phyloP scores from a whole-genome alignment of 305 asterid genomes.

The Fraxinus paxiana region DNA sequence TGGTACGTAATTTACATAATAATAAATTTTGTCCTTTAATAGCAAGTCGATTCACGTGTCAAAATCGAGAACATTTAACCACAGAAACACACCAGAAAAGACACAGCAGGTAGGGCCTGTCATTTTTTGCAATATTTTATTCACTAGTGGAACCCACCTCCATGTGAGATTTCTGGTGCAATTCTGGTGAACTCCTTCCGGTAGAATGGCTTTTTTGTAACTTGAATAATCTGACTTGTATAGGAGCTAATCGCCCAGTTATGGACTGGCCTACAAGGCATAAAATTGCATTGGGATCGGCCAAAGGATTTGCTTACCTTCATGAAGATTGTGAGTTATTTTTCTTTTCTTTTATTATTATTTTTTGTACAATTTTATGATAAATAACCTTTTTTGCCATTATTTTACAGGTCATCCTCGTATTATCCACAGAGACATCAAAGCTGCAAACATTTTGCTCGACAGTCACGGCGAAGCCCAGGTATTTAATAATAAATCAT shows the following conservation, averaged over 20 bases:
- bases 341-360: not conserved
- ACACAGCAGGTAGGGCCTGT: no score
- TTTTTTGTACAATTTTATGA: not conserved
- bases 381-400: not conserved
- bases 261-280: conserved; percentile 74
- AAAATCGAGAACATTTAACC: not conserved
- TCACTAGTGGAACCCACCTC: no score
- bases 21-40: not conserved
- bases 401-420: conserved; percentile 70
- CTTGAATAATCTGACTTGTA: no score
- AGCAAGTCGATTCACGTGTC: not conserved
- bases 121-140: no score
- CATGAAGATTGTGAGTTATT: conserved; percentile 73
- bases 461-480: conserved; percentile 64
- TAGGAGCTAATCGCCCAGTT: conserved; percentile 48
- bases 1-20: conserved; percentile 35
- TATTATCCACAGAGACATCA: conserved; percentile 82
- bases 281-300: conserved; percentile 73
- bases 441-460: conserved; percentile 71
- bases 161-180: no score
- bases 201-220: no score
- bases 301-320: conserved; percentile 87
- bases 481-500: conserved; percentile 38
- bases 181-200: no score
- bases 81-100: no score